A percentile compares a stretch with the other conserved stretches of the same genome.
Evolutionary conservation across 768 basidiomycete genomes (phyloP).

Genomic region (Podaxis sp.): DNA sequence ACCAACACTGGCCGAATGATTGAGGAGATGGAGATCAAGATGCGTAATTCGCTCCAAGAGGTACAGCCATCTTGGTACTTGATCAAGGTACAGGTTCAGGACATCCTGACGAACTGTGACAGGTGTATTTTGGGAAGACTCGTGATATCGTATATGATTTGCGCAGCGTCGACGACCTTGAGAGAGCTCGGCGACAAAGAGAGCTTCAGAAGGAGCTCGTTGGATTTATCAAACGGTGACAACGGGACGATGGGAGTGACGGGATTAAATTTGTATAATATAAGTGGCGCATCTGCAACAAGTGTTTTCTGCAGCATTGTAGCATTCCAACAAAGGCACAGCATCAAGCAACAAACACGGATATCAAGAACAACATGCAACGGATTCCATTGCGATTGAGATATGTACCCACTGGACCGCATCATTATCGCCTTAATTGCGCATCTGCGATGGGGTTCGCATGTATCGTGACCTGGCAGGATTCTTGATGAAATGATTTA

Average conservation of each 20-base stretch:
- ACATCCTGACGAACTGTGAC: conserved; percentile 10
- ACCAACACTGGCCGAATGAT: conserved; percentile 94
- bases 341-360: neutral
- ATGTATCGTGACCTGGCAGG: conserved; percentile 76
- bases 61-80: conserved; percentile 33
- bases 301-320: neutral
- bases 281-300: neutral
- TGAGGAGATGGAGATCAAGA: conserved; percentile 99
- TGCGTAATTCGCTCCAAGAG: conserved; percentile 93
- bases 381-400: neutral
- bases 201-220: conserved; percentile 91
- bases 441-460: conserved; percentile 95
- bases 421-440: conserved; percentile 37
- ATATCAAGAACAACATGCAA: neutral
- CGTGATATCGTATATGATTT: conserved; percentile 93
- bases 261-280: conserved; percentile 4
- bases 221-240: conserved; percentile 75
- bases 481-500: conserved; percentile 11
- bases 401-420: conserved; percentile 14
- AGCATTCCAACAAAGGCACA: neutral
- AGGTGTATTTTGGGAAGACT: conserved; percentile 97
- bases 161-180: conserved; percentile 83
- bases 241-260: neutral
- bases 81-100: conserved; percentile 4
- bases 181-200: conserved; percentile 74